These are phyloP conservation scores for Blastobotrys parvus DNA, from an alignment of 805 yeast genomes.

Conservation along the genomic window DNA sequence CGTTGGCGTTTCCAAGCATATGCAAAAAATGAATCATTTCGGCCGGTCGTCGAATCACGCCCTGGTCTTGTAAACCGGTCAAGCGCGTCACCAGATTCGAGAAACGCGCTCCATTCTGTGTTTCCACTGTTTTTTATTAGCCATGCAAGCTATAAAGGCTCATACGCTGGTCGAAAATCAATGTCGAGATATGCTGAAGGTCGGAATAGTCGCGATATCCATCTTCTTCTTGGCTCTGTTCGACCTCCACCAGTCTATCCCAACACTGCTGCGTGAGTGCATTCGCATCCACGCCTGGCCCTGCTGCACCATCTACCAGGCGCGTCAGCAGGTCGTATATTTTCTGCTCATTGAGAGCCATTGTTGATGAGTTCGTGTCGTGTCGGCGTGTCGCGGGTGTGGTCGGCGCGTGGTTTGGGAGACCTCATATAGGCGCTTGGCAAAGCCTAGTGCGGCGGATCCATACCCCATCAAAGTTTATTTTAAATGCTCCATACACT, in stretches of 20 bases:
- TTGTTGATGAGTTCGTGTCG: no score
- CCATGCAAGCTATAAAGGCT: no score
- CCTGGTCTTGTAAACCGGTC: neutral
- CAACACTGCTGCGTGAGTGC: neutral
- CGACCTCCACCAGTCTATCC: neutral
- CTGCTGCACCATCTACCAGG: neutral
- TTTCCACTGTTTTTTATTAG: no score
- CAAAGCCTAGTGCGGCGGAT: no score
- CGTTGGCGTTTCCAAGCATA: neutral
- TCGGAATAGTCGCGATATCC: neutral
- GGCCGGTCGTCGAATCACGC: slow-evolving; percentile 3
- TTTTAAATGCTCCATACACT: no score
- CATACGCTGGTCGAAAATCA: neutral
- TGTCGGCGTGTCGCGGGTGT: no score
- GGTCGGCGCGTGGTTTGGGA: no score
- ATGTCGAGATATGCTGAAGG: neutral
- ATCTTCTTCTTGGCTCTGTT: neutral
- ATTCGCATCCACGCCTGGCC: neutral
- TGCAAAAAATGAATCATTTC: slow-evolving; percentile 5
- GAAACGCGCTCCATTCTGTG: slow-evolving; percentile 2
- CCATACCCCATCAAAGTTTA: no score
- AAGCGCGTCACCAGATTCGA: slow-evolving; percentile 5
- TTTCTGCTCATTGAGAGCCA: neutral
- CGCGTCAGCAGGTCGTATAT: slow-evolving; percentile 3
- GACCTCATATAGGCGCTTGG: no score